Conservation (phyloP, 306 rosid genomes). For the Malus orientalis region DNA sequence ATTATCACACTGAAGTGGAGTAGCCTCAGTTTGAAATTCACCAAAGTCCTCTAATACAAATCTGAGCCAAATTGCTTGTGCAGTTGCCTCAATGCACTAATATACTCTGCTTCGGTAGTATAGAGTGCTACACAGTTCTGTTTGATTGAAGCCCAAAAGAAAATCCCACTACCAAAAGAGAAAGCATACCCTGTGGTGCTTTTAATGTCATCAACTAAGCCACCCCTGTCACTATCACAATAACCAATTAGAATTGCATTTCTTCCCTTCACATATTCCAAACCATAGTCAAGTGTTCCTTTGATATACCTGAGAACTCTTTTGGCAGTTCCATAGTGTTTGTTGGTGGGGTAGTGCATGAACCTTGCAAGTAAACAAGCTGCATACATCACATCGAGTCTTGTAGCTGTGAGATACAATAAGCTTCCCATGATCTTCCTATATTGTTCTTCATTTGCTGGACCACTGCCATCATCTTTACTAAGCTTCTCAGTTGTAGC, state of each 20-base stretch:
- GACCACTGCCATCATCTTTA: background rate
- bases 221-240: background rate
- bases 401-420: background rate
- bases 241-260: background rate
- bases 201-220: background rate
- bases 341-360: background rate
- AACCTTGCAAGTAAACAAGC: background rate
- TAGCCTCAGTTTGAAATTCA: background rate
- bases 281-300: background rate
- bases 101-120: too few species aligned
- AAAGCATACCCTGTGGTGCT: fast-evolving
- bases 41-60: background rate
- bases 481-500: background rate
- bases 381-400: background rate
- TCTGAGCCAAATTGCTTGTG: background rate
- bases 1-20: background rate
- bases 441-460: background rate
- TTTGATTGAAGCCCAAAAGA: background rate
- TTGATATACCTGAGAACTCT: background rate
- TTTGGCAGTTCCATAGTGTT: background rate
- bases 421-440: background rate
- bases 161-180: background rate
- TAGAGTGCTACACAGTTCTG: background rate
- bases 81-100: background rate
- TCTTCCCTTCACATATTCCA: background rate